Base-by-base conservation (phyloP, 148 eudicot species). In the Vaccinium corymbosum region DNA sequence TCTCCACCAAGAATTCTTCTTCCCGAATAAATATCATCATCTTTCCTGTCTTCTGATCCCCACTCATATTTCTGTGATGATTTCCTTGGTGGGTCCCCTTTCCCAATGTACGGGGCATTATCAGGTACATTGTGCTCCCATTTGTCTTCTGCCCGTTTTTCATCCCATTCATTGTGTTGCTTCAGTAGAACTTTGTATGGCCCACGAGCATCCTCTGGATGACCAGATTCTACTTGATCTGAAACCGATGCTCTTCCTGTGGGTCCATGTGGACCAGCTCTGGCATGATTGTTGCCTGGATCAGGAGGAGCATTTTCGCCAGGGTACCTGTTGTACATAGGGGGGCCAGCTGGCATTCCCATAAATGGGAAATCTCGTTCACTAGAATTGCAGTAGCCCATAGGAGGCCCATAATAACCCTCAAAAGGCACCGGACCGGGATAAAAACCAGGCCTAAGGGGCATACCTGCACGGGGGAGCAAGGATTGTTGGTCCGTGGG, bases 371-470 rank as follows among this genome's bases (percentile, higher is more conserved):
- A 80, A 81, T 97, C 98, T 48, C 91, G 91, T 83, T 97, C 98
- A 91, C 86, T 90, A 74, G 93, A 90, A 88, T 89, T 89, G 86
- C 91, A 84, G 85, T 89, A 94, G 72, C 92, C 94, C 96, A 94
- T 92, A 20, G 95, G 94, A 80, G 97, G 98, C 46, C 99, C 93
- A 86, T 92, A 94, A 86, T 88, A 95, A 20, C 97, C 94, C 19
- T 95, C 98, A 83, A 88, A 93, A 27, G 92, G 80, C 89, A 91
- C 85, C 22, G 95, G 95, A 83, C 91, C 90, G 59, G 93, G 97
- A 89, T 91, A 94, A 86, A 94, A 94, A 42, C 94, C 98, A 80
- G 98, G 98, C 88, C 95, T 92, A 76, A 92, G 88, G 62, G 94
- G 94, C 90, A 93, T 87, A 84, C 93, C 91, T 32, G 98, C 73